These are phyloP conservation scores for Kazachstania martiniae DNA, from an alignment of 805 yeast species.

Conservation along the genomic window DNA sequence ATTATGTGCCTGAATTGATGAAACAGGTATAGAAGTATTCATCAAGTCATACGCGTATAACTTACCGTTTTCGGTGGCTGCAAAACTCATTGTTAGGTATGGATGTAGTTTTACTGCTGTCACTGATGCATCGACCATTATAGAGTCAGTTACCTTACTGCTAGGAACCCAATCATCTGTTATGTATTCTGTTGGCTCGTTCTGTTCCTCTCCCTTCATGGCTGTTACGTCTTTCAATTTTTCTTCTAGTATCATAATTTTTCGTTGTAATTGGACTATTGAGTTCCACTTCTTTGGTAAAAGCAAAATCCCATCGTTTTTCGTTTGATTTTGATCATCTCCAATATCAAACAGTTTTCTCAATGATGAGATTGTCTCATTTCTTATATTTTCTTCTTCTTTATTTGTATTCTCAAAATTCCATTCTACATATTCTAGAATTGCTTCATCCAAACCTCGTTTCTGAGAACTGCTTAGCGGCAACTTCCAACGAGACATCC, in stretches of 20 bases:
- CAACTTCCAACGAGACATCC: slow-evolving; percentile 8
- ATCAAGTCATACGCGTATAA: slow-evolving; percentile 59
- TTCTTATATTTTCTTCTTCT: too few species aligned
- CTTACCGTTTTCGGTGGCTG: slow-evolving; percentile 64
- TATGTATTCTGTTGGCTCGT: slow-evolving; percentile 19
- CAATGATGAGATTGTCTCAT: too few species aligned
- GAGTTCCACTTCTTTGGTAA: slow-evolving; percentile 69
- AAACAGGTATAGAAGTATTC: slow-evolving; percentile 51
- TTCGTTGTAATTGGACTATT: slow-evolving; percentile 67
- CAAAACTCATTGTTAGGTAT: slow-evolving; percentile 47
- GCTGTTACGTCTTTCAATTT: slow-evolving; percentile 38
- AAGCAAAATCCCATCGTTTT: slow-evolving; percentile 1
- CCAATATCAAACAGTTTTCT: slow-evolving; percentile 2
- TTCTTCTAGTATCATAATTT: slow-evolving; percentile 63
- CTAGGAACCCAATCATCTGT: slow-evolving; percentile 50
- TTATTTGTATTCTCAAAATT: slow-evolving; percentile 1
- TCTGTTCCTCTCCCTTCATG: slow-evolving; percentile 41
- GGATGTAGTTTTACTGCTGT: slow-evolving; percentile 68
- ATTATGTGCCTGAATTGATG: slow-evolving; percentile 64
- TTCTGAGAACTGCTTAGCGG: slow-evolving; percentile 10
- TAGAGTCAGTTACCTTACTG: slow-evolving; percentile 32
- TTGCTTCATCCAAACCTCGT: slow-evolving; percentile 8
- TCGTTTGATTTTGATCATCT: not conserved
- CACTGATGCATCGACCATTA: slow-evolving; percentile 51
- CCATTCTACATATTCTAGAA: slow-evolving; percentile 12